These are phyloP conservation scores for Neoscytalidium dimidiatum DNA, from an alignment of 2,329 filamentous ascomycete genomes.

Conservation along the genomic window DNA sequence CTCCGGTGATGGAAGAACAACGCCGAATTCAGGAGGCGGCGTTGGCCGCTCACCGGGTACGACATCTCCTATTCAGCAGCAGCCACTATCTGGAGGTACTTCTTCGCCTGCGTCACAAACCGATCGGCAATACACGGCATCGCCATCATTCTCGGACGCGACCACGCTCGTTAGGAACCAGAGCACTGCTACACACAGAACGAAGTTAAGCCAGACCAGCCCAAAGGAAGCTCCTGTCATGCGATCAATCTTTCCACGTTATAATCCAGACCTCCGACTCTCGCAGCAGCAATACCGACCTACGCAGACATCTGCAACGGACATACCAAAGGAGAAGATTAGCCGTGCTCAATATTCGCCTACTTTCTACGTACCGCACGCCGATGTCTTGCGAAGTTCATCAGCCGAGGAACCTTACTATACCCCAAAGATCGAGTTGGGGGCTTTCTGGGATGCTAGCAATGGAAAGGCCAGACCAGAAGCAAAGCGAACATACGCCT, in stretches of 20 bases:
- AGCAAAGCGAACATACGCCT: conserved; percentile 37
- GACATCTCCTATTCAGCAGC: neutral
- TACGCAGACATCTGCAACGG: conserved; percentile 63
- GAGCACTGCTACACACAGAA: conserved; percentile 26
- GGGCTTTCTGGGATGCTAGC: conserved; percentile 67
- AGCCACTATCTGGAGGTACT: neutral
- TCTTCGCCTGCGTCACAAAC: neutral
- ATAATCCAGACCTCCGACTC: conserved; percentile 67
- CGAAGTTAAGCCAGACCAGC: conserved; percentile 9
- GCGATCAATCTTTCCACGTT: conserved; percentile 75
- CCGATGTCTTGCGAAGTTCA: conserved; percentile 34
- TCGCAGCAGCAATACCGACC: conserved; percentile 71
- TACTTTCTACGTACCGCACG: conserved; percentile 47
- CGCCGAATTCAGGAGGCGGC: neutral
- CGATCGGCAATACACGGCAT: neutral
- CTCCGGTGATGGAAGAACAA: conserved; percentile 8
- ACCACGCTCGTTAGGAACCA: conserved; percentile 40
- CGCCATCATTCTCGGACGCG: conserved; percentile 25
- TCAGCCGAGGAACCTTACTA: conserved; percentile 36
- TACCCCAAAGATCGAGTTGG: conserved; percentile 61
- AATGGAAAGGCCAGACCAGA: conserved; percentile 62
- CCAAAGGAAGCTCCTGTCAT: conserved; percentile 40
- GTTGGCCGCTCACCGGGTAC: neutral
- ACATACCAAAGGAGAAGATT: conserved; percentile 65
- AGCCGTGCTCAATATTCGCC: conserved; percentile 64